Evolutionary conservation across 306 rosid genomes (phyloP).

Genomic region (Glycyrrhiza uralensis): DNA sequence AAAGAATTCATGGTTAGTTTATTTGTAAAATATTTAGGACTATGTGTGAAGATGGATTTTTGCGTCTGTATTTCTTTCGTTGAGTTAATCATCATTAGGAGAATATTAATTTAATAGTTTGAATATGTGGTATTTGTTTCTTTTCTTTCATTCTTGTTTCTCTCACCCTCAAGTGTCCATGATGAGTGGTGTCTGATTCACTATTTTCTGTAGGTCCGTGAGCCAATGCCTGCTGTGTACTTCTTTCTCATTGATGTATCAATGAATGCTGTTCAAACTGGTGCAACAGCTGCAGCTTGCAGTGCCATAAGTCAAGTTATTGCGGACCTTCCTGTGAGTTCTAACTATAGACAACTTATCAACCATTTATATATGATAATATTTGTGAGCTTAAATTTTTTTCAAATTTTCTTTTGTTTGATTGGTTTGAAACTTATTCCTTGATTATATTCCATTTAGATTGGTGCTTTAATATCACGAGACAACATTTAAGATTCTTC

Average conservation of each 20-base stretch:
- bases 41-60: neutral
- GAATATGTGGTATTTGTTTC: neutral
- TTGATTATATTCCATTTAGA: neutral
- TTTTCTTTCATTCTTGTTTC: neutral
- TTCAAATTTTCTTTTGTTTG: conserved; percentile 21
- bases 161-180: neutral
- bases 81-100: conserved; percentile 5
- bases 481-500: neutral
- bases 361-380: conserved; percentile 5
- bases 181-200: conserved; percentile 21
- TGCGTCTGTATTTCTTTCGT: conserved; percentile 4
- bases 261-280: conserved; percentile 95
- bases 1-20: conserved; percentile 90
- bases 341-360: conserved; percentile 9
- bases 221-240: conserved; percentile 97
- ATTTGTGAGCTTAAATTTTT: conserved; percentile 9
- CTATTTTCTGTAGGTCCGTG: conserved; percentile 67
- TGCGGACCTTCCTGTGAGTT: conserved; percentile 91
- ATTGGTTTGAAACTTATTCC: conserved; percentile 21
- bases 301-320: conserved; percentile 94
- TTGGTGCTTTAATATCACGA: conserved; percentile 5
- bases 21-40: conserved; percentile 12
- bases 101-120: neutral
- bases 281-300: conserved; percentile 99
- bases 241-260: conserved; percentile 96